Base-by-base conservation (phyloP, 768 basidiomycete species). In the Epithele typhae region DNA sequence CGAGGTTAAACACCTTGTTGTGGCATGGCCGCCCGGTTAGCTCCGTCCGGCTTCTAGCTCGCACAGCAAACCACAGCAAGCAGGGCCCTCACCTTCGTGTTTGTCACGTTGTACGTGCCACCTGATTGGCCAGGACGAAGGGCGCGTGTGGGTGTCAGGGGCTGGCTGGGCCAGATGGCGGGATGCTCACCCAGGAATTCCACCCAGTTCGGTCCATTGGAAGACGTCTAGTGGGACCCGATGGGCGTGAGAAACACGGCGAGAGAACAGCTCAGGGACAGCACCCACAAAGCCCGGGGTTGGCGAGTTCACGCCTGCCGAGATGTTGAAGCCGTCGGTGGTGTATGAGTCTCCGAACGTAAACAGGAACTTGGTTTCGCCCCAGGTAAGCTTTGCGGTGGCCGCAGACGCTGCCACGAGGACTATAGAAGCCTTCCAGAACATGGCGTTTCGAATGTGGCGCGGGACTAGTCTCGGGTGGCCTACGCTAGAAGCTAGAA, bases 291-390 rank as follows among this genome's bases (percentile, higher is more conserved):
- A 72, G 35, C 74, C 72, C 12, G 80, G 78, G 34, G 65, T 68
- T 5, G 73, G 68, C 0, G 79, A 78, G 50, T 76, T 53, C 12
- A 81, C 63, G 6, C 80, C 79, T 8, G 70, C 72, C 15, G 79
- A 77, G 42, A 82, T 69, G 52, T 82, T 81, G 58, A 72, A 83
- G 8, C 81, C 79, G 44, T 75, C 72, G 4, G 76, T 65, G 1
- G 78, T 78, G 59, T 83, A 83, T 1, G 79, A 82, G 54, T 83
- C 81, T 9, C 81, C 82, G 53, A 83, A 83, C 1, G 74, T 69
- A 52, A 84, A 77, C 41, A 82, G 54, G 56, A 72, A 81, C 52
- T 79, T 62, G 4, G 64, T 82, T 12, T 68, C 66, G 11, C 66
- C 68, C 81, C 80, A 82, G 6, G 74, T 69, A 2, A 77, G 64